Conservation (phyloP, 345 rosid genomes). For the Syzygium aqueum region DNA sequence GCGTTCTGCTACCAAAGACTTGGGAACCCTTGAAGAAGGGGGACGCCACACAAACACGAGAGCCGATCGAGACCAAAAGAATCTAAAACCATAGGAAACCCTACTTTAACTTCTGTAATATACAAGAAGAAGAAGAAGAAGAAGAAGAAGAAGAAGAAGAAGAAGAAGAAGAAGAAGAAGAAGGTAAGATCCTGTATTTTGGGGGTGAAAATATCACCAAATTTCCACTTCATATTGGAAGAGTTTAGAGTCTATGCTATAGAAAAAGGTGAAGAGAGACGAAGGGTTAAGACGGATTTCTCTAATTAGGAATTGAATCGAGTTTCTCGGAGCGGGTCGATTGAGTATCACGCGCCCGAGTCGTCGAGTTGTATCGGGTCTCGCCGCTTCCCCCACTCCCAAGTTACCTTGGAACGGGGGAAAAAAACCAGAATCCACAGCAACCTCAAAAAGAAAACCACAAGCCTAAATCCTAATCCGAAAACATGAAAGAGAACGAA, state of each 20-base stretch:
- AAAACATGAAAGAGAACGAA: background rate
- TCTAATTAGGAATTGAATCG: background rate
- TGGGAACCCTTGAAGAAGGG: too few relatives aligned
- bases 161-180: background rate
- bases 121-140: background rate
- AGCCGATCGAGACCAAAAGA: background rate
- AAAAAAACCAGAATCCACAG: background rate
- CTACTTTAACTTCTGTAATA: background rate
- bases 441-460: background rate
- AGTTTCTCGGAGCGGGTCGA: background rate
- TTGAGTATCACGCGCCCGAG: background rate
- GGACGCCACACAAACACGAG: background rate
- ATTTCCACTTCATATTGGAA: background rate
- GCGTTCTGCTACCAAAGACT: background rate
- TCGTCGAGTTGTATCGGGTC: background rate
- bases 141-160: background rate
- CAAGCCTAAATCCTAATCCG: background rate
- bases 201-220: background rate
- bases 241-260: background rate
- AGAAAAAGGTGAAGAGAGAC: background rate
- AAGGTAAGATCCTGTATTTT: background rate
- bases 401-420: background rate
- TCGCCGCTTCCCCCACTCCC: background rate
- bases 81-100: background rate
- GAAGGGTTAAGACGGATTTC: background rate